Conservation (phyloP, 352 stramenopile genomes). For the Chrysophaeum taylorii region DNA sequence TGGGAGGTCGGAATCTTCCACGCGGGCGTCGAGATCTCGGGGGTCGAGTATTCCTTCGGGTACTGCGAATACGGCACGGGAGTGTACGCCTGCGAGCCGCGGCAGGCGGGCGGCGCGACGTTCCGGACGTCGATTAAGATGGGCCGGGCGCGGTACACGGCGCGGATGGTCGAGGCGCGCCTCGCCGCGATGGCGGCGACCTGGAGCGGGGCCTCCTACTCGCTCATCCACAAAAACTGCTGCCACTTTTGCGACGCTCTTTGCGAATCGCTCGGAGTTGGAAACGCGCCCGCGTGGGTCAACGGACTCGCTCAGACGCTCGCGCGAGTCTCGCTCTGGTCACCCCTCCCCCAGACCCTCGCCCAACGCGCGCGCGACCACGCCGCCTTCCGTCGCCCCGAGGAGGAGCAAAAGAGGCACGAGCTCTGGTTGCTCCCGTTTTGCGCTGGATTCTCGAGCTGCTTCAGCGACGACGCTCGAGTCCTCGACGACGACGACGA, state of each 20-base stretch:
- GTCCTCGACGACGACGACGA: too few relatives aligned
- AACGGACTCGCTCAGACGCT: constrained; percentile 12
- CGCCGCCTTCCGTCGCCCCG: too few relatives aligned
- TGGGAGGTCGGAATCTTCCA: constrained; percentile 11
- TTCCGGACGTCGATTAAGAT: background rate
- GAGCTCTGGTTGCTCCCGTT: too few relatives aligned
- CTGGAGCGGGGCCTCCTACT: background rate
- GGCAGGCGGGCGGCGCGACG: background rate
- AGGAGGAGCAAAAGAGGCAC: too few relatives aligned
- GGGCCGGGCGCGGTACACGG: background rate
- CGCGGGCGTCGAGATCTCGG: constrained; percentile 6
- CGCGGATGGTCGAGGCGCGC: background rate
- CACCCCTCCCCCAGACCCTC: too few relatives aligned
- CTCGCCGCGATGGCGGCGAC: background rate
- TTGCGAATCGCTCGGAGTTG: background rate
- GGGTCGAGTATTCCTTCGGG: constrained; percentile 8
- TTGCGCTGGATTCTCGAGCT: too few relatives aligned
- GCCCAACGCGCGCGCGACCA: too few relatives aligned
- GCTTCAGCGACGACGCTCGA: too few relatives aligned
- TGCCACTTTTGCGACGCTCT: constrained; percentile 9
- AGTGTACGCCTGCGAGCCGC: constrained; percentile 2
- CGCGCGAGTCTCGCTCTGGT: too few relatives aligned
- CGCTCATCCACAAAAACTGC: background rate
- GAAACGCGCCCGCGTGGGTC: background rate
- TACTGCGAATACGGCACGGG: constrained; percentile 7